A percentile compares a stretch with the other conserved stretches of the same genome.
Evolutionary conservation across 23 red algal species (phyloP).

Genomic region (Gracilaria caudata): DNA sequence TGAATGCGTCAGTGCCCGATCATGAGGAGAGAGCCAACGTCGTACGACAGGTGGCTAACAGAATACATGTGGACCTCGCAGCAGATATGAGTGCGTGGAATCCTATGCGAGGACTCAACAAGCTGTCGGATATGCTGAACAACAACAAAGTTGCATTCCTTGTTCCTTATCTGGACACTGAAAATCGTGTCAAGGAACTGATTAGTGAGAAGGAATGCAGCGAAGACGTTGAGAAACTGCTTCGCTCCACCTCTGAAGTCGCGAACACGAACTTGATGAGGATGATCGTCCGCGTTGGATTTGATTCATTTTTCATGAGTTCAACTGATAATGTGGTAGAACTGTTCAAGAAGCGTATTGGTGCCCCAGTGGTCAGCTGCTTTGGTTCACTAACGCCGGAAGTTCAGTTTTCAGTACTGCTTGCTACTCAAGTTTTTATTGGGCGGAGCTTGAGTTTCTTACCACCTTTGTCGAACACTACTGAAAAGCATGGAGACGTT

Average conservation of each 20-base stretch:
- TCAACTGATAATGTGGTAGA: conserved; percentile 23
- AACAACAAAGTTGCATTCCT: conserved; percentile 31
- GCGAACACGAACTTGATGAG: conserved; percentile 23
- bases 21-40: conserved; percentile 13
- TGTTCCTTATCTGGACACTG: conserved; percentile 26
- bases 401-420: conserved; percentile 45
- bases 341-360: conserved; percentile 28
- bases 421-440: conserved; percentile 46
- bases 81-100: conserved; percentile 43
- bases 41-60: conserved; percentile 7
- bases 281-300: conserved; percentile 36
- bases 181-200: conserved; percentile 29
- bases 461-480: neutral
- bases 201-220: neutral
- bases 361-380: conserved; percentile 14
- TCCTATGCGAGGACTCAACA: conserved; percentile 25
- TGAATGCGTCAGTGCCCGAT: conserved; percentile 25
- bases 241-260: neutral
- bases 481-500: conserved; percentile 19
- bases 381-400: conserved; percentile 16
- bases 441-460: conserved; percentile 22
- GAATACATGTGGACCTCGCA: conserved; percentile 51
- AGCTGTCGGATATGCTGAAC: conserved; percentile 41
- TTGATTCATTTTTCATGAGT: conserved; percentile 54
- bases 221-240: conserved; percentile 32